Base-by-base conservation (phyloP, 495 filamentous ascomycete genomes). In the Penicillium paradoxum region DNA sequence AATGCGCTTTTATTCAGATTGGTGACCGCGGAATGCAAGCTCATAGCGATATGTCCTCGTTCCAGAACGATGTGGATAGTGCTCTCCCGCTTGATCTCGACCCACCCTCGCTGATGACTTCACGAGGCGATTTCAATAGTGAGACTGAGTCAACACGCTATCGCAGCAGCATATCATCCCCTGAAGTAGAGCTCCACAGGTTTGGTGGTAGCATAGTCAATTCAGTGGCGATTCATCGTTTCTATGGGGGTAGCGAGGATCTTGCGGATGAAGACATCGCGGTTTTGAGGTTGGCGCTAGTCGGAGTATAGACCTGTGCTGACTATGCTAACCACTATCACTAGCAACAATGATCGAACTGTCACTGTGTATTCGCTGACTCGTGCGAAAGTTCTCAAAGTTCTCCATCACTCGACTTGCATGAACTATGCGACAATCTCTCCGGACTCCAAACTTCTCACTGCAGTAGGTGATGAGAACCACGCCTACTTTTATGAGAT, bases 361-460 rank as follows among this genome's bases (percentile, higher is more conserved):
- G 85, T 97, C 25, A 83, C 83, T 15, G 73, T 96, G 14, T 90
- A 90, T 63, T 85, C 85, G 30, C 74, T 97, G 7, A 76, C 83
- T 13, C 76, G 80, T 30, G 68, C 77, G 24, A 71, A 78, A 49
- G 73, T 87, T 48, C 68, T 91, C 34, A 80, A 86, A 33, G 77
- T 83, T 44, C 68, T 96, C 18, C 73, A 81, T 6, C 88, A 91
- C 53, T 83, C 86, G 34, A 83, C 87, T 56, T 83, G 80, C 49
- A 92, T 96, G 72, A 98, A 98, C 66, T 91, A 93, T 66, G 88
- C 91, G 5, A 83, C 90, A 17, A 84, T 98, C 38, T 96, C 91
- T 24, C 93, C 93, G 0, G 88, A 97, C 58, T 91, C 90, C 0
- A 78, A 75, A 36, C 68, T 95, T 15, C 79, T 97, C 5, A 76